phyloP scores from a whole-genome alignment of 805 yeast genomes.

The Pichia nakasei region DNA sequence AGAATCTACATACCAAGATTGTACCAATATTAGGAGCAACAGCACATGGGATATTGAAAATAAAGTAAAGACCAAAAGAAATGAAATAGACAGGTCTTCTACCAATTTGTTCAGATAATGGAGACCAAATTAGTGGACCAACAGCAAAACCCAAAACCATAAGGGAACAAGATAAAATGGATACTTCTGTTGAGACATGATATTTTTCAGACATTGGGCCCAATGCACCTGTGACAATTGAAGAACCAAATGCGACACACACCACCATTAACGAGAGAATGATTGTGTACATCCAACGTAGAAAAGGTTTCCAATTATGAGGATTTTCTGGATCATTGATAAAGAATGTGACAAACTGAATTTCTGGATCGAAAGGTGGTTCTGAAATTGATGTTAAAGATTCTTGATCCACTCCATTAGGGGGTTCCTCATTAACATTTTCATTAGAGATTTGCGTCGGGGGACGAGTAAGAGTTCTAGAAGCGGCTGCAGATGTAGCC shows the following conservation, averaged over 20 bases:
- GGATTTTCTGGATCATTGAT: constrained; percentile 85
- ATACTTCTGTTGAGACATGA: constrained; percentile 67
- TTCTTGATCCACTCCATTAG: constrained; percentile 19
- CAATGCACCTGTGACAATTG: constrained; percentile 83
- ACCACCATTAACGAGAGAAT: constrained; percentile 65
- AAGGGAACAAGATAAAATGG: constrained; percentile 69
- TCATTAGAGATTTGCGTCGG: constrained; percentile 9
- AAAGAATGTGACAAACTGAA: constrained; percentile 77
- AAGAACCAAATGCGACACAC: constrained; percentile 88
- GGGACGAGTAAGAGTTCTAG: too few relatives aligned
- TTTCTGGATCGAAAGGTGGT: constrained; percentile 44
- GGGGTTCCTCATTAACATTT: constrained; percentile 11
- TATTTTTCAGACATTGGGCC: constrained; percentile 56
- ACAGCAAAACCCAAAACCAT: constrained; percentile 86
- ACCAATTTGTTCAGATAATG: constrained; percentile 77
- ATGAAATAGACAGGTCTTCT: constrained; percentile 76
- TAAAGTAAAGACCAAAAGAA: constrained; percentile 62
- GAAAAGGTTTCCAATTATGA: constrained; percentile 60
- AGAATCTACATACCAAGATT: constrained; percentile 69
- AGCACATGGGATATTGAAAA: constrained; percentile 85
- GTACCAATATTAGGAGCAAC: constrained; percentile 76
- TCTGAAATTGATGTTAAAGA: constrained; percentile 2
- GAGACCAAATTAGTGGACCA: constrained; percentile 88
- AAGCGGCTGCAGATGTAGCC: constrained; percentile 10
- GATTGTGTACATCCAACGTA: constrained; percentile 61